Percentiles rank a stretch among this genome's conserved stretches.
phyloP scores from a whole-genome alignment of 2,329 filamentous ascomycete species.

The Acrocalymma vagum region DNA sequence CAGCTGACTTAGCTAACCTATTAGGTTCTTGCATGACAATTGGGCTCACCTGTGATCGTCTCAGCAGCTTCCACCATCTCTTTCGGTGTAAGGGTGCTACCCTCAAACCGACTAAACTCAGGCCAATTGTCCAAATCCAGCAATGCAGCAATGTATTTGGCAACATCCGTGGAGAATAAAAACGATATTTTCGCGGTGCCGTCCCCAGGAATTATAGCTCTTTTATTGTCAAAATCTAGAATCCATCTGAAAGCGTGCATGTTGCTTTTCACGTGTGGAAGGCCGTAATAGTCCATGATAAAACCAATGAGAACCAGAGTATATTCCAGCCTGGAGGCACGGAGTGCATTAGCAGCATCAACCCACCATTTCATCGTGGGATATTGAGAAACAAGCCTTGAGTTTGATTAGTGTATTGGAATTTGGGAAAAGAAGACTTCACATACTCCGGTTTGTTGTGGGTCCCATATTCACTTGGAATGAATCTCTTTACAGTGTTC shows the following conservation, averaged over 20 bases:
- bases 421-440: not conserved
- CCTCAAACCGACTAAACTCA: constrained; percentile 41
- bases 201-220: constrained; percentile 23
- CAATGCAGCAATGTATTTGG: constrained; percentile 19
- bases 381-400: constrained; percentile 11
- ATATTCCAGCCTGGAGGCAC: constrained; percentile 28
- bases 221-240: constrained; percentile 22
- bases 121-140: constrained; percentile 41
- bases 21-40: not conserved
- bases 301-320: constrained; percentile 33
- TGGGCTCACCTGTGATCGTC: constrained; percentile 44
- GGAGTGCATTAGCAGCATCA: constrained; percentile 20
- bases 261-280: constrained; percentile 29
- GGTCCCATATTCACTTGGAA: constrained; percentile 25
- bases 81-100: constrained; percentile 55
- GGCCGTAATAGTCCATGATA: constrained; percentile 39
- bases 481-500: constrained; percentile 17
- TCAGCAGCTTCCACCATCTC: constrained; percentile 56
- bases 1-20: not conserved
- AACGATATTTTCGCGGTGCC: constrained; percentile 17
- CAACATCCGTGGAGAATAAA: constrained; percentile 23
- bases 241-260: constrained; percentile 23
- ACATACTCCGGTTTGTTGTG: constrained; percentile 12
- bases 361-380: constrained; percentile 14
- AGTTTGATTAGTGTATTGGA: constrained; percentile 1